These are phyloP conservation scores for Mycena sp. DNA, from an alignment of 1,284 basidiomycete species.

Conservation along the genomic window DNA sequence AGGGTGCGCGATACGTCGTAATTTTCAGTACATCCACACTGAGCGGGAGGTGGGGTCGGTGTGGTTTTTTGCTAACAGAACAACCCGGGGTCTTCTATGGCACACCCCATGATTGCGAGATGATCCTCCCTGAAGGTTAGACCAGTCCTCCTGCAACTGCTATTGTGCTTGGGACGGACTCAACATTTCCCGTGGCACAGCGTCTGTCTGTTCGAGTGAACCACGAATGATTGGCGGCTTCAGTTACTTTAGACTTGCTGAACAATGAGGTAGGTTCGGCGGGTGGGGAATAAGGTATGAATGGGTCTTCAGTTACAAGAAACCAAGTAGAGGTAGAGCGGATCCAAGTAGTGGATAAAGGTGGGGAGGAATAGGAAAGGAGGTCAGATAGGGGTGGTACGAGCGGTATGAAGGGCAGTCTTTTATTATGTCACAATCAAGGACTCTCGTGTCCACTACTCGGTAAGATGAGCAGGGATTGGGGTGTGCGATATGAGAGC, in stretches of 20 bases:
- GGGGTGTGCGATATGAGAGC: too few relatives aligned
- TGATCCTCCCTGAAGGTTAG: neutral
- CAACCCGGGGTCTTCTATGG: neutral
- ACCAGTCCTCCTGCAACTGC: neutral
- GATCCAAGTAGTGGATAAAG: too few relatives aligned
- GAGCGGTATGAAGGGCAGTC: too few relatives aligned
- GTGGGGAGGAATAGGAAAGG: too few relatives aligned
- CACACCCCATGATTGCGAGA: neutral
- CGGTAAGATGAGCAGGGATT: too few relatives aligned
- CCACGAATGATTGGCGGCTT: neutral
- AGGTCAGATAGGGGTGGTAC: too few relatives aligned
- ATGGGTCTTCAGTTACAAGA: too few relatives aligned
- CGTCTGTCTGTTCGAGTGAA: conserved; percentile 1
- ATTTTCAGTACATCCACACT: neutral
- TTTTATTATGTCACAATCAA: too few relatives aligned
- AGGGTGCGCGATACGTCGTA: neutral
- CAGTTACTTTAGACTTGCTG: neutral
- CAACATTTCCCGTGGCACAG: conserved; percentile 5
- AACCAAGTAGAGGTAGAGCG: too few relatives aligned
- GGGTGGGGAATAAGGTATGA: too few relatives aligned
- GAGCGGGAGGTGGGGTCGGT: neutral
- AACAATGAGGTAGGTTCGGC: too few relatives aligned
- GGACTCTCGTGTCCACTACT: too few relatives aligned
- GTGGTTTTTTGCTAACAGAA: neutral
- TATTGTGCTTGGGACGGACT: conserved; percentile 1